These are phyloP conservation scores for Neoarthrinium moseri DNA, from an alignment of 2,329 filamentous ascomycete genomes.

Conservation along the genomic window DNA sequence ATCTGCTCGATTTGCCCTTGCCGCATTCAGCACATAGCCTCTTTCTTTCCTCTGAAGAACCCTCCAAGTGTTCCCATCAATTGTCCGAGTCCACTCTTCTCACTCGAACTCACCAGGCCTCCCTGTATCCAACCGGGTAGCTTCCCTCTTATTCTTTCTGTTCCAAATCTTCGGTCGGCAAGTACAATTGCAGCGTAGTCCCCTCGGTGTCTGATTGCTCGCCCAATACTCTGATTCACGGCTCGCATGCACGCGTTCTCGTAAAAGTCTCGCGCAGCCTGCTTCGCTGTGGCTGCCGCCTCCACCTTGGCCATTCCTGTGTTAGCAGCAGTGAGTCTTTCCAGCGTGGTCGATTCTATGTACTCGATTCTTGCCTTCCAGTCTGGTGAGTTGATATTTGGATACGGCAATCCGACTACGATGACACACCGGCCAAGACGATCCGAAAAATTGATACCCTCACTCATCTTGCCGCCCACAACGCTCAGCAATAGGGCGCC, in stretches of 20 bases:
- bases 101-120: conserved; percentile 55
- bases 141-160: conserved; percentile 70
- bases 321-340: conserved; percentile 29
- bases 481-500: conserved; percentile 87
- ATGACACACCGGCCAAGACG: conserved; percentile 83
- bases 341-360: conserved; percentile 62
- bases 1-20: too few relatives aligned
- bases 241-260: conserved; percentile 96
- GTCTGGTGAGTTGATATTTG: conserved; percentile 83
- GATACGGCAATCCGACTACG: conserved; percentile 90
- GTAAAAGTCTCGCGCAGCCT: conserved; percentile 74
- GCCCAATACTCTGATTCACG: conserved; percentile 93
- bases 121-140: conserved; percentile 85
- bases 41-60: conserved; percentile 58
- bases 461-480: conserved; percentile 90
- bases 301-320: conserved; percentile 20
- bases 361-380: conserved; percentile 93
- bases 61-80: conserved; percentile 56
- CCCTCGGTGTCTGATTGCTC: conserved; percentile 81
- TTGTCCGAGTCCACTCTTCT: conserved; percentile 51
- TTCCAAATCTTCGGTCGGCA: conserved; percentile 77
- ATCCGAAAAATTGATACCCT: conserved; percentile 98
- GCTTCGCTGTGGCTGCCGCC: conserved; percentile 42
- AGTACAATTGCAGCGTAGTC: conserved; percentile 93
- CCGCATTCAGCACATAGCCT: too few relatives aligned